Base-by-base conservation (phyloP, 2,329 filamentous ascomycete genomes). In the Rhynchosporium secalis region DNA sequence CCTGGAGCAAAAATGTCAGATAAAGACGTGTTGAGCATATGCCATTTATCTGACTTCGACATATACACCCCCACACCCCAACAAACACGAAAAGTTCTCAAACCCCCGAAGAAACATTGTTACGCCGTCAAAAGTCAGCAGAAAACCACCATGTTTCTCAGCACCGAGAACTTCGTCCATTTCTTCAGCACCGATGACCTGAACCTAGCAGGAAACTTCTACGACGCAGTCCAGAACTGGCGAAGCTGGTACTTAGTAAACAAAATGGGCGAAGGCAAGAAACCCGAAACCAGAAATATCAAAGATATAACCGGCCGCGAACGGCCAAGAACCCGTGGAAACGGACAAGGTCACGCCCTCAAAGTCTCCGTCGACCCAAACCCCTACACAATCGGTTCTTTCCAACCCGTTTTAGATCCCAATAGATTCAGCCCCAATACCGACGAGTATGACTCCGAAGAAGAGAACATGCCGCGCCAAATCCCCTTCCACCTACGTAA, bases 111-210 rank as follows among this genome's bases (percentile, higher is more conserved):
- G 76, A 90, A 88, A 72, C 82, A 87, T 68, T 96, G 91, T 76
- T 94, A 90, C 71, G 93, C 92, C 0, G 83, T 98, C 69, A 97
- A 96, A 77, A 96, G 91, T 69, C 92, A 96, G 77, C 89, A 96
- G 72, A 96, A 94, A 75, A 89, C 89, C 0, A 86, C 85, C 62
- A 87, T 96, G 71, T 97, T 97, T 71, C 78, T 92, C 59, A 88
- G 88, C 59, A 90, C 88, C 3, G 87, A 90, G 57, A 94, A 94
- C 69, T 98, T 92, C 72, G 90, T 96, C 3, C 94, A 98, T 72
- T 96, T 94, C 76, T 96, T 98, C 77, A 88, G 86, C 62, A 91
- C 89, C 1, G 91, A 91, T 49, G 91, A 97, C 69, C 78, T 82
- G 4, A 74, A 78, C 1, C 75, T 86, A 0, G 91, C 90, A 0